Conservation (phyloP, 2,329 filamentous ascomycete species). For the Penicillium italicum region DNA sequence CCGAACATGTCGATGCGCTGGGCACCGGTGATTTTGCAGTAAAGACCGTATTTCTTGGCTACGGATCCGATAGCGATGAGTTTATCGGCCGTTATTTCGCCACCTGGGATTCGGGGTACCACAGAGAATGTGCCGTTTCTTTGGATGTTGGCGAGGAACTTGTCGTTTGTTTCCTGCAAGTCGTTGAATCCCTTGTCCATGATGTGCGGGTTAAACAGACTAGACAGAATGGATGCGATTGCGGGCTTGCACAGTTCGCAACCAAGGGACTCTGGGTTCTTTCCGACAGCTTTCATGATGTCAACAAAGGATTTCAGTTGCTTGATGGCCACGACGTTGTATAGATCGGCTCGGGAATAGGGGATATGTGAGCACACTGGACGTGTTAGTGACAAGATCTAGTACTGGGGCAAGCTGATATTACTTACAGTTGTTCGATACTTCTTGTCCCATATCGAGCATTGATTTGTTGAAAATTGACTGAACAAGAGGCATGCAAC, state of each 20-base stretch:
- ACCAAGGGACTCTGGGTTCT: conserved; percentile 66
- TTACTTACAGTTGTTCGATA: conserved; percentile 65
- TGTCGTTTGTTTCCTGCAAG: conserved; percentile 86
- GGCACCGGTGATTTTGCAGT: conserved; percentile 88
- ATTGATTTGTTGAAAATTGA: conserved; percentile 89
- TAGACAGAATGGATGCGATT: conserved; percentile 74
- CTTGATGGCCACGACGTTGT: conserved; percentile 82
- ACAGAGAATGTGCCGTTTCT: conserved; percentile 89
- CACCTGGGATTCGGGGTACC: conserved; percentile 74
- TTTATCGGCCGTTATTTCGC: conserved; percentile 84
- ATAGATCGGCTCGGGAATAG: conserved; percentile 82
- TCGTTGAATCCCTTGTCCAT: conserved; percentile 68
- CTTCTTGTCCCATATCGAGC: conserved; percentile 77
- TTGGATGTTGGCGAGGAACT: conserved; percentile 84
- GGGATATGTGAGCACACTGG: conserved; percentile 75
- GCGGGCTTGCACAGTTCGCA: conserved; percentile 86
- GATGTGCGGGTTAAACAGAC: conserved; percentile 78
- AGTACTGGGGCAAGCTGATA: not conserved
- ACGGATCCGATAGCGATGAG: conserved; percentile 79
- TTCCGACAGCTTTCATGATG: conserved; percentile 76
- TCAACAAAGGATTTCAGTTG: conserved; percentile 66
- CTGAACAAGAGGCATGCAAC: conserved; percentile 83
- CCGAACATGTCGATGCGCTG: conserved; percentile 94
- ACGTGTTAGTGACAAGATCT: conserved; percentile 7
- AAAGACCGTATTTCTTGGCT: conserved; percentile 77